A percentile compares a stretch with the other conserved stretches of the same genome.
Evolutionary conservation across 2,329 filamentous ascomycete genomes (phyloP).

Genomic region (Cladophialophora immunda): DNA sequence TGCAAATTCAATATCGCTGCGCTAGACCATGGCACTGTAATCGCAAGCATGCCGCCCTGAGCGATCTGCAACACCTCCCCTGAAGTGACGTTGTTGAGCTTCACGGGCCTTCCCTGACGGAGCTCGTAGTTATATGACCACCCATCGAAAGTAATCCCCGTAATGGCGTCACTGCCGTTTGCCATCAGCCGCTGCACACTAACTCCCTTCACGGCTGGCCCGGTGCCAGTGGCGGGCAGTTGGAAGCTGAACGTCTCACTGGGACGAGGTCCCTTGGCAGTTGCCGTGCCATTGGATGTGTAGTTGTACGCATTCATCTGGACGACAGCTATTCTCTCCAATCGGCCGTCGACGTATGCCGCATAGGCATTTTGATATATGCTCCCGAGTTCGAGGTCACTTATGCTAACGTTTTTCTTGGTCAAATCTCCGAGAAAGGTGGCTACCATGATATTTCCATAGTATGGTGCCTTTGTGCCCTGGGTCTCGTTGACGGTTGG

Average conservation of each 20-base stretch:
- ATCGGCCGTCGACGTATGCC: constrained; percentile 56
- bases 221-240: constrained; percentile 36
- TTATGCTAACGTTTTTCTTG: constrained; percentile 52
- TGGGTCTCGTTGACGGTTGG: constrained; percentile 46
- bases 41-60: constrained; percentile 46
- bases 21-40: constrained; percentile 44
- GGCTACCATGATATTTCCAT: constrained; percentile 68
- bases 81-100: constrained; percentile 63
- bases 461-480: constrained; percentile 71
- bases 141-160: constrained; percentile 69
- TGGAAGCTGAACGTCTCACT: constrained; percentile 42
- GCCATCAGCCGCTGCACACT: constrained; percentile 62
- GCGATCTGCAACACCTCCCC: constrained; percentile 54
- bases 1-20: constrained; percentile 41
- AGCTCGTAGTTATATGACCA: constrained; percentile 70
- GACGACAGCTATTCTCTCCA: constrained; percentile 63
- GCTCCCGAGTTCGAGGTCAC: constrained; percentile 55
- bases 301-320: constrained; percentile 70
- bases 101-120: constrained; percentile 61
- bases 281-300: constrained; percentile 48
- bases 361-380: constrained; percentile 63
- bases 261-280: constrained; percentile 30
- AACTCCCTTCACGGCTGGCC: constrained; percentile 36
- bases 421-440: constrained; percentile 59
- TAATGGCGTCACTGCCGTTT: constrained; percentile 71